Evolutionary conservation across 768 basidiomycete genomes (phyloP).

Genomic region (Melanogaster broomeanus): DNA sequence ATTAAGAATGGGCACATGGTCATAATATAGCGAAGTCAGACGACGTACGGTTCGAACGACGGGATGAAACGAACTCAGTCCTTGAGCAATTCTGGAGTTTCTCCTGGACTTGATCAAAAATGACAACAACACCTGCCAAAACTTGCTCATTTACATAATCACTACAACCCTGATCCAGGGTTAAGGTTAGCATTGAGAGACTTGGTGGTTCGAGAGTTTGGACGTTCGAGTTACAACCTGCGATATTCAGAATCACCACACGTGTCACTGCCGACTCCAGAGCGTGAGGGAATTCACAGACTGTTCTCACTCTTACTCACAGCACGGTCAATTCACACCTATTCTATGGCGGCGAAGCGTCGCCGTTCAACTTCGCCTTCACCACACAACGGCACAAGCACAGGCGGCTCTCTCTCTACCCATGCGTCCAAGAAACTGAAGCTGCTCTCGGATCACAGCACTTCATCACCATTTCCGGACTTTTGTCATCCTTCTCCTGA

Average conservation of each 20-base stretch:
- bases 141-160: neutral
- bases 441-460: slow-evolving; percentile 41
- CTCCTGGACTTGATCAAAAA: neutral
- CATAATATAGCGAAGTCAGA: too few relatives aligned
- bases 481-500: slow-evolving; percentile 45
- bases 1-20: too few relatives aligned
- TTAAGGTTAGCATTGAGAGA: neutral
- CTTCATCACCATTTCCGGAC: slow-evolving; percentile 49
- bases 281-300: neutral
- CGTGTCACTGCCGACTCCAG: neutral
- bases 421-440: slow-evolving; percentile 51
- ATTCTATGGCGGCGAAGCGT: slow-evolving; percentile 13
- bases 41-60: too few relatives aligned
- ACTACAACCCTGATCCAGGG: neutral
- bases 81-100: neutral
- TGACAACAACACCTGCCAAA: neutral
- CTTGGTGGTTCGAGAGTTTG: neutral
- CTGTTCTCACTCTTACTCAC: neutral
- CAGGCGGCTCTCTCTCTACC: slow-evolving; percentile 4
- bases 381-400: neutral
- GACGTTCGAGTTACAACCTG: too few relatives aligned
- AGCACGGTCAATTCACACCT: neutral
- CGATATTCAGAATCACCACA: neutral
- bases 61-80: too few relatives aligned
- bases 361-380: slow-evolving; percentile 8